Evolutionary conservation across 116 monocot genomes (phyloP), one percentile per base, ranked within the genome.

Genomic region (Phalaenopsis hybrid): DNA sequence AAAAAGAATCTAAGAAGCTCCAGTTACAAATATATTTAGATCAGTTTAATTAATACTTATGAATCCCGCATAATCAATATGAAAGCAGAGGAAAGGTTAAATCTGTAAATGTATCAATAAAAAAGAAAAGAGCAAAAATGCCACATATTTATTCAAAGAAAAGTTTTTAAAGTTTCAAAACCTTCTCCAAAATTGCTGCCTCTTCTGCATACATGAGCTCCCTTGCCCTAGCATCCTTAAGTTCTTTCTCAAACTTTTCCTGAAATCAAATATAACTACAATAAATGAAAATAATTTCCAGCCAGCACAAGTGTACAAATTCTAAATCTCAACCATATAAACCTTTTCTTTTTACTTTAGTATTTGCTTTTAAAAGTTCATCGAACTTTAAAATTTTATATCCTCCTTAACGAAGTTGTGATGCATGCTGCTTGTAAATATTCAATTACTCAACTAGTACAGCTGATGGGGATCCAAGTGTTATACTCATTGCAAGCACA

Each of bases 131-230:
- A 18, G 45, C 44, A 45, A 45, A 75, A 20, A 51, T 51, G 8
- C 18, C 75, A 75, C 49, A 12, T 11, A 79, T n/a, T n/a, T n/a
- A 15, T 51, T 12, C 2, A 51, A 51, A 16, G 72, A 13, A 67
- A 2, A 23, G 9, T 13, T 28, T 23, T 28, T 28, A 16, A n/a
- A 44, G n/a, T 50, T 23, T 77, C 28, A 70, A 79, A 58, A 97
- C 97, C 94, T 97, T 97, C n/a, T 94, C 94, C 80, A 94, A 79
- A 82, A 94, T 90, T 85, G 94, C 93, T 57, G 89, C 91, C 86
- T 97, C 94, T 90, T 94, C 97, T 77, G 94, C 94, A 87, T 89
- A 87, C 94, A 91, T 97, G 80, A 97, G 88, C 72, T 92, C 89
- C 81, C 89, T 87, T 61, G 86, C 91, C 48, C 92, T 94, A 59